Conservation (phyloP, 1,139 yeast species). For the Geotrichum histeridarum region DNA sequence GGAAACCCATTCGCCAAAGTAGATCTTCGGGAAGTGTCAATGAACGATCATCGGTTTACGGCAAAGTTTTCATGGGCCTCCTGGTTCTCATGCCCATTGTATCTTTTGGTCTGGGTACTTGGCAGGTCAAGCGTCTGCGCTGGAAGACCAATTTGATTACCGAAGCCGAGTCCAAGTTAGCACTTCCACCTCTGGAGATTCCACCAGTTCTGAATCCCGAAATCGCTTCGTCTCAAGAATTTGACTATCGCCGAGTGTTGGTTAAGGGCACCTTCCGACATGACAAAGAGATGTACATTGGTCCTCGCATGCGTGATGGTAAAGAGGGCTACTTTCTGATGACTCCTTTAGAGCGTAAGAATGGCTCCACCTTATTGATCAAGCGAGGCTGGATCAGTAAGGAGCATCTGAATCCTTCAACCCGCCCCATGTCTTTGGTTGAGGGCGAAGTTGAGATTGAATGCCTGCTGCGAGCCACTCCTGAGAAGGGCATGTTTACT, state of each 20-base stretch:
- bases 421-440: constrained; percentile 68
- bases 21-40: constrained; percentile 43
- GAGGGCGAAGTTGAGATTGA: constrained; percentile 66
- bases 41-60: constrained; percentile 22
- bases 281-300: constrained; percentile 83
- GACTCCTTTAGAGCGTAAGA: constrained; percentile 69
- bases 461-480: constrained; percentile 71
- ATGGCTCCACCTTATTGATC: constrained; percentile 46
- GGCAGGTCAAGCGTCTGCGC: constrained; percentile 81
- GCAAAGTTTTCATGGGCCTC: constrained; percentile 35
- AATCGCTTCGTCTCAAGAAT: constrained; percentile 51
- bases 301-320: constrained; percentile 79
- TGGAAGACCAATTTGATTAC: constrained; percentile 91
- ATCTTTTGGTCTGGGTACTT: constrained; percentile 80
- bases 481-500: constrained; percentile 60
- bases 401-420: constrained; percentile 60
- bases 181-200: constrained; percentile 64
- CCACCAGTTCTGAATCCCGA: constrained; percentile 45
- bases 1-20: constrained; percentile 68
- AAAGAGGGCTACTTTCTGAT: constrained; percentile 72
- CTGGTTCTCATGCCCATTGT: constrained; percentile 77
- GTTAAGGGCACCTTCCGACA: constrained; percentile 77
- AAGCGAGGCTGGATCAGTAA: constrained; percentile 93
- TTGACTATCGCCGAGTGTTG: constrained; percentile 74
- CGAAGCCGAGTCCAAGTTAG: constrained; percentile 72